phyloP scores from a whole-genome alignment of 1,284 basidiomycete genomes.

The Agaricales sp. region DNA sequence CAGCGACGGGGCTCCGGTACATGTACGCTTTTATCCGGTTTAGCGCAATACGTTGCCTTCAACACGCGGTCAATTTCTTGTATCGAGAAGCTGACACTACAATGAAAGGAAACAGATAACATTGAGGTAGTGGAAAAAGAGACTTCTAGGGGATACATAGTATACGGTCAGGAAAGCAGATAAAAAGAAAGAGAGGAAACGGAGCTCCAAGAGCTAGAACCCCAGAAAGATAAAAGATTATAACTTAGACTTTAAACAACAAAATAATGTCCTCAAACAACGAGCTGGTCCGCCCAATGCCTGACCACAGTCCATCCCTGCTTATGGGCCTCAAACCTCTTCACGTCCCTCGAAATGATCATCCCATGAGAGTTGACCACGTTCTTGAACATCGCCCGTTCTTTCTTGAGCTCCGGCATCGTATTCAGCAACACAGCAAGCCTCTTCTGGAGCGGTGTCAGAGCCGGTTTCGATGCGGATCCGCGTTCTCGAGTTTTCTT shows the following conservation, averaged over 20 bases:
- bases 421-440: slow-evolving; percentile 48
- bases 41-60: too few relatives aligned
- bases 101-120: too few relatives aligned
- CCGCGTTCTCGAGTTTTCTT: slow-evolving; percentile 8
- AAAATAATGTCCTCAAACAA: slow-evolving; percentile 19
- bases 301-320: slow-evolving; percentile 51
- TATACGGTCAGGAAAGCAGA: too few relatives aligned
- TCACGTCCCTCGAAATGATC: slow-evolving; percentile 57
- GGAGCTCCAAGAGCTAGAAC: too few relatives aligned
- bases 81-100: too few relatives aligned
- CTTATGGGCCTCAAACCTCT: slow-evolving; percentile 44
- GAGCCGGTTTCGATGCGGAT: slow-evolving; percentile 28
- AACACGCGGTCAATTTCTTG: too few relatives aligned
- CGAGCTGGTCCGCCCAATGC: slow-evolving; percentile 64
- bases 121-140: too few relatives aligned
- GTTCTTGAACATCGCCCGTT: slow-evolving; percentile 47
- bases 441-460: slow-evolving; percentile 43
- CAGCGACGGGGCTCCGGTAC: too few relatives aligned
- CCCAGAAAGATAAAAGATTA: neutral
- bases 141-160: too few relatives aligned
- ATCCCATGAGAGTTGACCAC: slow-evolving; percentile 57
- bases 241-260: too few relatives aligned
- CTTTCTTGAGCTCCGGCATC: slow-evolving; percentile 57
- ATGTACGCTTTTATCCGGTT: too few relatives aligned
- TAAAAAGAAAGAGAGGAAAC: too few relatives aligned